phyloP scores from a whole-genome alignment of 179 eudicot genomes.

The Beta lomatogona region DNA sequence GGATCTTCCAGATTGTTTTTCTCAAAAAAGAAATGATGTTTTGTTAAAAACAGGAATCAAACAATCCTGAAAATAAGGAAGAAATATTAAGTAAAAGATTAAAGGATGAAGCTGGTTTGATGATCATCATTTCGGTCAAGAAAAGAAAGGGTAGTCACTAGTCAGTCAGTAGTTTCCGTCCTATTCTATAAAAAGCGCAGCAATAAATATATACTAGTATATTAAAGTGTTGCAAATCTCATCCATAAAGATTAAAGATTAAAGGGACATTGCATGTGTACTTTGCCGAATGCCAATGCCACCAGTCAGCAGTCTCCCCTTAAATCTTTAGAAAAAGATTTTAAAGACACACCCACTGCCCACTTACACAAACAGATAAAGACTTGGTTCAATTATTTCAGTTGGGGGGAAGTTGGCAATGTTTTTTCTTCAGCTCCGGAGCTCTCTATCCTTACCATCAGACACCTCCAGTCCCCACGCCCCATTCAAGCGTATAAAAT shows the following conservation, averaged over 20 bases:
- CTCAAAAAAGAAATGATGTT: no score
- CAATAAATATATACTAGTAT: not conserved
- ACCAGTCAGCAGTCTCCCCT: not conserved
- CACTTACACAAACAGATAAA: not conserved
- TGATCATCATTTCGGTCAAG: constrained; percentile 3
- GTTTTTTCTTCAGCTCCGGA: constrained; percentile 25
- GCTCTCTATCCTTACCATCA: constrained; percentile 6
- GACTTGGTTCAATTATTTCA: not conserved
- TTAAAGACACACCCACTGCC: not conserved
- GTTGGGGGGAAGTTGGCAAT: no score
- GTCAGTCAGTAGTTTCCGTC: no score
- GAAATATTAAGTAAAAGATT: not conserved
- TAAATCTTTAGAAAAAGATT: not conserved
- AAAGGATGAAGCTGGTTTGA: constrained; percentile 1
- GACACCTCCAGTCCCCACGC: constrained; percentile 10
- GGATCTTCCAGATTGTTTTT: not conserved
- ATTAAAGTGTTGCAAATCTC: not conserved
- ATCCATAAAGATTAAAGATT: constrained; percentile 3
- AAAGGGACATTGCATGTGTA: constrained; percentile 34
- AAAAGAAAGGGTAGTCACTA: not conserved
- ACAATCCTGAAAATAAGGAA: no score
- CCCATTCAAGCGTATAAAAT: not conserved
- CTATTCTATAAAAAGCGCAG: constrained; percentile 1
- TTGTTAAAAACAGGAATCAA: no score
- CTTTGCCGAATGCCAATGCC: constrained; percentile 10